phyloP scores from a whole-genome alignment of 169 alveolate genomes.

The Cryptosporidium meleagridis region DNA sequence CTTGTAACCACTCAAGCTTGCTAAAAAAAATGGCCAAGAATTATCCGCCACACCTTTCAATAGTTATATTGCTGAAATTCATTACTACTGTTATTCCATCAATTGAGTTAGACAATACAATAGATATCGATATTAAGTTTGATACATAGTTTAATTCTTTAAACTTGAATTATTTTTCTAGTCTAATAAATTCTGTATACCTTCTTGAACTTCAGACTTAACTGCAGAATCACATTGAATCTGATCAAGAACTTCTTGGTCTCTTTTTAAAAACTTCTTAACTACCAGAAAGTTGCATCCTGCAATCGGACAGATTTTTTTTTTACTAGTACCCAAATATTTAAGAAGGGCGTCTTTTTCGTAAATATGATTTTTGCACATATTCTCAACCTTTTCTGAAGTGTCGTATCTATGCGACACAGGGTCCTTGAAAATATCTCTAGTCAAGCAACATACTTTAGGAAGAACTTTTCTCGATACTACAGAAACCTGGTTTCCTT shows the following conservation, averaged over 20 bases:
- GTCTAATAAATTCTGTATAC: neutral
- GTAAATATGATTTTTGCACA: conserved; percentile 50
- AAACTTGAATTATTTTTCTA: neutral
- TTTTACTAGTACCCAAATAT: conserved; percentile 48
- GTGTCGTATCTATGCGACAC: conserved; percentile 59
- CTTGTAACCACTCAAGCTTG: conserved; percentile 90
- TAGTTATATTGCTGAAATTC: conserved; percentile 85
- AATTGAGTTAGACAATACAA: conserved; percentile 86
- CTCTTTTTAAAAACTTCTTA: conserved; percentile 7
- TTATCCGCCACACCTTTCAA: conserved; percentile 76
- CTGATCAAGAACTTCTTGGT: conserved; percentile 44
- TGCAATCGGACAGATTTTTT: conserved; percentile 62
- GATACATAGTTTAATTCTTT: conserved; percentile 1
- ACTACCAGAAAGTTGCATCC: conserved; percentile 40
- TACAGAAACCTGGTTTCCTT: conserved; percentile 10
- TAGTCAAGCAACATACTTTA: conserved; percentile 47
- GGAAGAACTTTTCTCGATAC: conserved; percentile 51
- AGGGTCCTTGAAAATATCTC: conserved; percentile 38
- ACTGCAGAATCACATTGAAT: neutral
- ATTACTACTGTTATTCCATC: conserved; percentile 89
- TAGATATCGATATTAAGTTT: conserved; percentile 78
- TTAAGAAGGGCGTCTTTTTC: conserved; percentile 58
- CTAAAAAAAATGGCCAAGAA: conserved; percentile 86
- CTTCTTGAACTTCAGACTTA: neutral
- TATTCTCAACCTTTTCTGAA: conserved; percentile 1